Percentiles rank a stretch among this genome's conserved stretches.
phyloP scores from a whole-genome alignment of 2,329 filamentous ascomycete genomes.

The Calonectria multiphialidica region DNA sequence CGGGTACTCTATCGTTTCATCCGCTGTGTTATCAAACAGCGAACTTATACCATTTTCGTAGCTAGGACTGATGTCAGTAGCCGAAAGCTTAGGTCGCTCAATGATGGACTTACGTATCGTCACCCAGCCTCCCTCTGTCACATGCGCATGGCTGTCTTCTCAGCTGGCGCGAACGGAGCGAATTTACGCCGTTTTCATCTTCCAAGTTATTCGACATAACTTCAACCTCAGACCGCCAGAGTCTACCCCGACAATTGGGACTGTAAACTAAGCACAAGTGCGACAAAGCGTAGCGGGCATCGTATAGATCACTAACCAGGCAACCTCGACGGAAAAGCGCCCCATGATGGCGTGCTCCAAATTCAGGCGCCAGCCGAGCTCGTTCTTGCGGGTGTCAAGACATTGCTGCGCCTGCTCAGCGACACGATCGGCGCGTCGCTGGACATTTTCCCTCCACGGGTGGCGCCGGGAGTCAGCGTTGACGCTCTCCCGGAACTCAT shows the following conservation, averaged over 20 bases:
- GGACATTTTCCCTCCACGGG: constrained; percentile 5
- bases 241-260: constrained; percentile 8
- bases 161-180: background rate
- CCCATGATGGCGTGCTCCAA: background rate
- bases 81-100: background rate
- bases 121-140: background rate
- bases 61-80: background rate
- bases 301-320: background rate
- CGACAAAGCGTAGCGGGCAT: background rate
- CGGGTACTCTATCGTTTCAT: background rate
- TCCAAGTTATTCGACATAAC: background rate
- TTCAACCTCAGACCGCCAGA: constrained; percentile 13
- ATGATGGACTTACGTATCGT: background rate
- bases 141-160: background rate
- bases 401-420: background rate
- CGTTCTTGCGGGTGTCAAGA: background rate
- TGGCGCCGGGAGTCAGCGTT: background rate
- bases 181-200: background rate
- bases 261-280: background rate
- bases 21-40: constrained; percentile 6
- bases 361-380: background rate
- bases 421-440: background rate
- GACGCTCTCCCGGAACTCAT: background rate
- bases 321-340: constrained; percentile 1
- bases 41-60: background rate